These are phyloP conservation scores for Talaromyces stipitatus DNA, from an alignment of 495 filamentous ascomycete genomes.

Conservation along the genomic window DNA sequence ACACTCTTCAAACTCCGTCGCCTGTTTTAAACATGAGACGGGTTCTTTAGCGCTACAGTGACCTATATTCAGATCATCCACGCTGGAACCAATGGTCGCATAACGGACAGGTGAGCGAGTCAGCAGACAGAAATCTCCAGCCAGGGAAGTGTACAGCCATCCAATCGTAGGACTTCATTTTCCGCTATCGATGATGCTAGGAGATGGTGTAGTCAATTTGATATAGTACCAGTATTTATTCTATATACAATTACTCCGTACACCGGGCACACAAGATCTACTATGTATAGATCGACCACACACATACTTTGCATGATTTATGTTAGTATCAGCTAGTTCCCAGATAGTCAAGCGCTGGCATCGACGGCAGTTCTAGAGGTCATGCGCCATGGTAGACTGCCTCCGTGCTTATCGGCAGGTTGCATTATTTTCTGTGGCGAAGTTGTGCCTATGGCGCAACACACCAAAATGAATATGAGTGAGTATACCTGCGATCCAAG, in stretches of 20 bases:
- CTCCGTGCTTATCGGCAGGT: background rate
- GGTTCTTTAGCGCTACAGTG: background rate
- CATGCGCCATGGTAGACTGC: background rate
- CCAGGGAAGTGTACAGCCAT: background rate
- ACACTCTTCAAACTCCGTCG: background rate
- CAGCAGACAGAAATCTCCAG: background rate
- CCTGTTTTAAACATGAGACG: background rate
- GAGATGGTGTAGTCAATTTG: background rate
- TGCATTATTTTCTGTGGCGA: background rate
- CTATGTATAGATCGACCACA: background rate
- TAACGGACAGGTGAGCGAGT: background rate
- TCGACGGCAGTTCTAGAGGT: background rate
- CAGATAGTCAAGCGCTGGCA: background rate
- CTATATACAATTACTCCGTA: background rate
- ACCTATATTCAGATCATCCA: too few species aligned
- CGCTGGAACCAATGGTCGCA: background rate
- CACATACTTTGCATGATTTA: background rate
- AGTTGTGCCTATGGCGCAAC: background rate
- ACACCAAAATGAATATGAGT: background rate
- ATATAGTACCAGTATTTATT: background rate
- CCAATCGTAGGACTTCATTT: background rate
- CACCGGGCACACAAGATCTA: background rate
- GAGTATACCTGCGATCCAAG: background rate
- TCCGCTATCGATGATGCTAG: background rate
- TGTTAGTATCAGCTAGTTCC: too few species aligned